These are phyloP conservation scores for Suhomyces guaymorum DNA, from an alignment of 1,139 yeast genomes.

Conservation along the genomic window DNA sequence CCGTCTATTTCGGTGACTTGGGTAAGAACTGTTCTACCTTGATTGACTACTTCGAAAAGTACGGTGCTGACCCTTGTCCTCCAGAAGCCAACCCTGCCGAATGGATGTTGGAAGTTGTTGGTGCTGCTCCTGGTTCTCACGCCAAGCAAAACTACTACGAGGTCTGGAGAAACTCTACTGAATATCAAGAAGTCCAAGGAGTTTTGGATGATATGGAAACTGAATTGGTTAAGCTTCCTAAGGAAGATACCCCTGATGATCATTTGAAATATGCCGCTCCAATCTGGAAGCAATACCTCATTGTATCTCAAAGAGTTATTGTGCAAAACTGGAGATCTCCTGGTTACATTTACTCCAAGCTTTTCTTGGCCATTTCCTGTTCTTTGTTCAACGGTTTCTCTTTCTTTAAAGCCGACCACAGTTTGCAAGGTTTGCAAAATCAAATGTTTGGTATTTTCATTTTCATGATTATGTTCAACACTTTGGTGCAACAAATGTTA, in stretches of 20 bases:
- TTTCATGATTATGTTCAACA: conserved; percentile 49
- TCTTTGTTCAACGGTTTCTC: conserved; percentile 73
- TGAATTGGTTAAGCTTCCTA: conserved; percentile 31
- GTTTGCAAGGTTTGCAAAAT: conserved; percentile 61
- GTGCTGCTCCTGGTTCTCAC: conserved; percentile 34
- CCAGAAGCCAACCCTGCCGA: conserved; percentile 54
- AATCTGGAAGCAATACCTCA: conserved; percentile 46
- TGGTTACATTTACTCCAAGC: conserved; percentile 64
- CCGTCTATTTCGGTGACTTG: conserved; percentile 79
- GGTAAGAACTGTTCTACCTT: conserved; percentile 57
- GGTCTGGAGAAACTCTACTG: conserved; percentile 36
- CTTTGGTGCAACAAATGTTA: conserved; percentile 70
- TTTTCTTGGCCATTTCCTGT: conserved; percentile 51
- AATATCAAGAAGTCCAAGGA: conserved; percentile 23
- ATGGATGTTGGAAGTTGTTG: conserved; percentile 57
- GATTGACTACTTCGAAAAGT: conserved; percentile 56
- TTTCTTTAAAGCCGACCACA: conserved; percentile 64
- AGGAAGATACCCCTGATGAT: conserved; percentile 24
- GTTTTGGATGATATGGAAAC: conserved; percentile 31
- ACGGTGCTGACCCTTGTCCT: conserved; percentile 52
- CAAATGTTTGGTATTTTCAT: conserved; percentile 59
- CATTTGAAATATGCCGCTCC: conserved; percentile 47
- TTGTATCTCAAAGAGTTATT: conserved; percentile 57
- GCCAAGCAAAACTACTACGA: conserved; percentile 37
- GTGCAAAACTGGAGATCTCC: conserved; percentile 81